Conservation (phyloP, 306 rosid species). For the Malus orientalis region DNA sequence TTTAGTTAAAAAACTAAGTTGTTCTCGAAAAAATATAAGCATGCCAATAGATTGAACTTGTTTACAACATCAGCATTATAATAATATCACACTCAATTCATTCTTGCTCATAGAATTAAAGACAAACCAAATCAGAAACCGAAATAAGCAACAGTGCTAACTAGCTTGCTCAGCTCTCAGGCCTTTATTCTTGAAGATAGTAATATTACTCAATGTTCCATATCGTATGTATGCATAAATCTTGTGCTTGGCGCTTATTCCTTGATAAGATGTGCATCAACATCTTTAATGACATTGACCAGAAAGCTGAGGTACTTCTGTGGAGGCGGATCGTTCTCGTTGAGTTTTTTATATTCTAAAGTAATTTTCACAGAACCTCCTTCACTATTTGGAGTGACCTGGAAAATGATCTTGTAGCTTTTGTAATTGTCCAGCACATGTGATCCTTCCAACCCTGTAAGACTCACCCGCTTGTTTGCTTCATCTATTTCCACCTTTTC, state of each 20-base stretch:
- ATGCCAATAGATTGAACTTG: no score
- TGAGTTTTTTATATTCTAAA: conserved; percentile 9
- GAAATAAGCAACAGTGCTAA: no score
- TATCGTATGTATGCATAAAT: background rate
- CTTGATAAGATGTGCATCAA: conserved; percentile 11
- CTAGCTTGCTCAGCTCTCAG: no score
- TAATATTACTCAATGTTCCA: no score
- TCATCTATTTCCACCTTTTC: conserved; percentile 22
- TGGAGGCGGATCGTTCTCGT: background rate
- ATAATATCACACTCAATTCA: no score
- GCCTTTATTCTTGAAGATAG: background rate
- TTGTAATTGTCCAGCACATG: background rate
- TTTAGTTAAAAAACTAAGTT: no score
- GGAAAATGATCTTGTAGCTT: background rate
- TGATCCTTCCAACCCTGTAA: conserved; percentile 3
- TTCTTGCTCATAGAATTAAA: no score
- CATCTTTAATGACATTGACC: background rate
- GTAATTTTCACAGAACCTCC: background rate
- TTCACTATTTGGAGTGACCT: background rate
- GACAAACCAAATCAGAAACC: no score
- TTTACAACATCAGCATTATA: no score
- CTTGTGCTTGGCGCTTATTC: background rate
- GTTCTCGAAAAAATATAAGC: no score
- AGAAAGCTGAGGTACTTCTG: background rate
- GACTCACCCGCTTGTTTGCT: background rate